A percentile compares a stretch with the other conserved stretches of the same genome.
Evolutionary conservation across 2,329 filamentous ascomycete genomes (phyloP).

Genomic region (Aspergillus quadrilineatus): DNA sequence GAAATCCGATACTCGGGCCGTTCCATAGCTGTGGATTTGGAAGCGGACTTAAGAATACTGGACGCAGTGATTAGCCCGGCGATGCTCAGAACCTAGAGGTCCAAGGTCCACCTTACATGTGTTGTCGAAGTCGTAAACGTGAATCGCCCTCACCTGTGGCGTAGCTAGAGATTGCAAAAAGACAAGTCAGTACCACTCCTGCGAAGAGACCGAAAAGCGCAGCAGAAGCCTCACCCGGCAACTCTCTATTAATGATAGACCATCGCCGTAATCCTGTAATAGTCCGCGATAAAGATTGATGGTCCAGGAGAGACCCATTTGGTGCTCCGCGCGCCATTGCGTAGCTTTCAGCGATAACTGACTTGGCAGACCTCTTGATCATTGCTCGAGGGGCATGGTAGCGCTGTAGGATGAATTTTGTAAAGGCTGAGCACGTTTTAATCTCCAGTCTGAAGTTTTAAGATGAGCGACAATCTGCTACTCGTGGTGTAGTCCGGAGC

Average conservation of each 20-base stretch:
- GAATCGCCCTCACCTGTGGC: slow-evolving; percentile 72
- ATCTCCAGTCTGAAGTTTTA: neutral
- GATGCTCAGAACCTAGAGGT: neutral
- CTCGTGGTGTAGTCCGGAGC: neutral
- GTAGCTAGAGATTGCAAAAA: slow-evolving; percentile 46
- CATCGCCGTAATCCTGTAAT: slow-evolving; percentile 77
- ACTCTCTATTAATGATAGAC: slow-evolving; percentile 72
- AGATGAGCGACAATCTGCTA: neutral
- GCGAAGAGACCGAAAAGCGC: neutral
- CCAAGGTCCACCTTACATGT: slow-evolving; percentile 61
- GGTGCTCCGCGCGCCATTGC: slow-evolving; percentile 28
- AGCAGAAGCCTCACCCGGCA: slow-evolving; percentile 59
- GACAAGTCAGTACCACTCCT: neutral
- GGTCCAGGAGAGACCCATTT: slow-evolving; percentile 28
- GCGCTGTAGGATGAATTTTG: neutral
- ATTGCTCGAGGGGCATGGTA: slow-evolving; percentile 23
- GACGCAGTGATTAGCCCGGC: slow-evolving; percentile 13
- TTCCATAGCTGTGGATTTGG: slow-evolving; percentile 90
- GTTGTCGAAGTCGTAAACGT: slow-evolving; percentile 98
- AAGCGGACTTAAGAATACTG: slow-evolving; percentile 86
- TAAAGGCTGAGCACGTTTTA: neutral
- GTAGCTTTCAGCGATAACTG: slow-evolving; percentile 33
- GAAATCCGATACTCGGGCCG: slow-evolving; percentile 69
- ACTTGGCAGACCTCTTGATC: slow-evolving; percentile 33
- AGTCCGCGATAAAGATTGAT: slow-evolving; percentile 49